phyloP scores from a whole-genome alignment of 1,139 yeast species.

The Pichia sp. region DNA sequence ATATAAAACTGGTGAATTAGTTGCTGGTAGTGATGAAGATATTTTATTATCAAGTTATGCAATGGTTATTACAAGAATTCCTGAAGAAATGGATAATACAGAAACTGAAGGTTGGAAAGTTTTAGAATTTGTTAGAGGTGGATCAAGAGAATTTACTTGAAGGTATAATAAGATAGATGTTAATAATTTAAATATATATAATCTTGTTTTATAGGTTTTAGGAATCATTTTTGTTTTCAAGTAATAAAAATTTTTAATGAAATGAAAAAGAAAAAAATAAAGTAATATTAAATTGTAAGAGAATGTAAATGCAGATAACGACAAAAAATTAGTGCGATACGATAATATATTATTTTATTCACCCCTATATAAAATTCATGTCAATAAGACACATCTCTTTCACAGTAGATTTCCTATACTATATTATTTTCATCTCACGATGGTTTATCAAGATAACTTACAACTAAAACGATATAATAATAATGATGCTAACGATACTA shows the following conservation, averaged over 20 bases:
- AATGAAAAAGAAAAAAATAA: not conserved
- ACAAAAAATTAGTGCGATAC: too few relatives aligned
- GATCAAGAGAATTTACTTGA: conserved; percentile 79
- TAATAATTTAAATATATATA: not conserved
- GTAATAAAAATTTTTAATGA: not conserved
- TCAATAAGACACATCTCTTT: too few relatives aligned
- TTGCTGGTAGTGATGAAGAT: conserved; percentile 94
- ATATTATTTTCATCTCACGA: too few relatives aligned
- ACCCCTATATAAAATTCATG: too few relatives aligned
- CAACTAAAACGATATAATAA: too few relatives aligned
- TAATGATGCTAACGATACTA: too few relatives aligned
- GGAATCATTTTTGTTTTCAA: not conserved
- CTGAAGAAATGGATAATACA: conserved; percentile 83
- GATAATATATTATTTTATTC: too few relatives aligned
- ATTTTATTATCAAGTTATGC: conserved; percentile 91
- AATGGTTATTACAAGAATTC: conserved; percentile 87
- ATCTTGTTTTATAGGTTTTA: conserved; percentile 8
- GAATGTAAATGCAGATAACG: too few relatives aligned
- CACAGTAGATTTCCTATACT: too few relatives aligned
- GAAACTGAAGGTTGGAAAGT: conserved; percentile 98
- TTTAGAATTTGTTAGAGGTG: conserved; percentile 91
- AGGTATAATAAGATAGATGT: not conserved
- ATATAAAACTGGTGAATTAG: conserved; percentile 86
- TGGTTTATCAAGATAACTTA: too few relatives aligned
- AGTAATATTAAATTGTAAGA: too few relatives aligned